Evolutionary conservation across 805 yeast genomes (phyloP).

Genomic region (Kuraishia ogatae): DNA sequence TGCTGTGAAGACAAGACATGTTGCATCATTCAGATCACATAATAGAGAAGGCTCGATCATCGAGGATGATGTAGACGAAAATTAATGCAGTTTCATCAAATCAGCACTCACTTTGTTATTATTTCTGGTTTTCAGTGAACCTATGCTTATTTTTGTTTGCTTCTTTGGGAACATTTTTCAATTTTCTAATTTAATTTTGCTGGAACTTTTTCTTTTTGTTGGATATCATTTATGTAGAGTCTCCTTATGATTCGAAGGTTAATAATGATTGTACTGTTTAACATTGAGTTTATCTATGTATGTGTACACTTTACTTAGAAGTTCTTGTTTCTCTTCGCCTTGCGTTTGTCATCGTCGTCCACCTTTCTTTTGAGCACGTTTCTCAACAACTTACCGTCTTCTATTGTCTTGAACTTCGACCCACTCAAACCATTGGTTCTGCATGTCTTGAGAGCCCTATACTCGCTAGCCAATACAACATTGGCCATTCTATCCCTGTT

Average conservation of each 20-base stretch:
- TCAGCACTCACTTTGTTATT: not conserved
- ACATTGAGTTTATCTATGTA: not conserved
- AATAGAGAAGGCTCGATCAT: not conserved
- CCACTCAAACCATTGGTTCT: constrained; percentile 11
- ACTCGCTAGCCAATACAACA: constrained; percentile 50
- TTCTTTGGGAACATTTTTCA: not conserved
- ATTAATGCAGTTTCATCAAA: not conserved
- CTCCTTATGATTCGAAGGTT: constrained; percentile 1
- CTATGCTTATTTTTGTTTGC: not conserved
- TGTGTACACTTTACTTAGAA: not conserved
- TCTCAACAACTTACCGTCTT: constrained; percentile 50
- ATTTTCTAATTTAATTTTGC: not conserved
- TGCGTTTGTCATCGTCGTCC: constrained; percentile 19
- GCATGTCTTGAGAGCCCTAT: constrained; percentile 36
- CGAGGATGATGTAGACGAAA: not conserved
- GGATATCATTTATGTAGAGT: not conserved
- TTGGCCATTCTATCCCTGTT: constrained; percentile 37
- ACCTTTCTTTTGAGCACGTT: constrained; percentile 47
- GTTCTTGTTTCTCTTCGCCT: constrained; percentile 13
- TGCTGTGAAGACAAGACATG: not conserved
- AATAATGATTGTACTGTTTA: not conserved
- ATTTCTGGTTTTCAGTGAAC: not conserved
- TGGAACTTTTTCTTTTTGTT: not conserved
- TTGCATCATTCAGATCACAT: not conserved
- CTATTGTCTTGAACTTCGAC: constrained; percentile 32